Evolutionary conservation across 108 stramenopile genomes (phyloP), one percentile per base, ranked within the genome.

Genomic region (Nitzschia putrida): DNA sequence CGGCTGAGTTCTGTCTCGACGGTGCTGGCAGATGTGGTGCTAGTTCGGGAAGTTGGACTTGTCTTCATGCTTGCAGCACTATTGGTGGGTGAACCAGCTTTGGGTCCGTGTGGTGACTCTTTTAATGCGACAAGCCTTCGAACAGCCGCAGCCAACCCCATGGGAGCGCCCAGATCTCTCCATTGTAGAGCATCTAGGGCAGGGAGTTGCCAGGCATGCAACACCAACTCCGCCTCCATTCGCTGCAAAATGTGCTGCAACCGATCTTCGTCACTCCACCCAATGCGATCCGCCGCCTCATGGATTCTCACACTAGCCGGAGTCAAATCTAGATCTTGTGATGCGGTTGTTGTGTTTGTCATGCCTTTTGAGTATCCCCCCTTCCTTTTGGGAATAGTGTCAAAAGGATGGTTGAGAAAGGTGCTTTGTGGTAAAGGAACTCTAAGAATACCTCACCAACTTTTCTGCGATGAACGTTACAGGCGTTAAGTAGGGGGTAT

Each of bases 61-160:
- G 54, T 20, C 2, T 24, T 24, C 24, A 22, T 24, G 54, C 54
- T 55, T 8, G 22, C 20, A 55, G 13, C 3, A 24, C 54, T 55
- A 24, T 55, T 55, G 20, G n/a, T 34, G 29, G 29, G 29, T 8
- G 22, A 20, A 55, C 3, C 23, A 55, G 21, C 54, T 55, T 55
- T 55, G 22, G 54, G 2, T 7, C 22, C 24, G 0, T 24, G 13
- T 3, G 54, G 5, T 7, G 54, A 18, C 20, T 20, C 23, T 55
- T 55, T 34, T 23, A 55, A 23, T 23, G 21, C 12, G 1, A 24
- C 38, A 12, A 59, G 12, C 57, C 40, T 29, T 40, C 37, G 51
- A 10, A 69, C 68, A n/a, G 74, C 74, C 25, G 57, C 74, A 10
- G 74, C 68, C 61, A 76, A 56, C 2, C 74, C 74, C 7, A 76